These are phyloP conservation scores for Sclerotinia sclerotiorum DNA, from an alignment of 2,329 filamentous ascomycete genomes.

Conservation along the genomic window DNA sequence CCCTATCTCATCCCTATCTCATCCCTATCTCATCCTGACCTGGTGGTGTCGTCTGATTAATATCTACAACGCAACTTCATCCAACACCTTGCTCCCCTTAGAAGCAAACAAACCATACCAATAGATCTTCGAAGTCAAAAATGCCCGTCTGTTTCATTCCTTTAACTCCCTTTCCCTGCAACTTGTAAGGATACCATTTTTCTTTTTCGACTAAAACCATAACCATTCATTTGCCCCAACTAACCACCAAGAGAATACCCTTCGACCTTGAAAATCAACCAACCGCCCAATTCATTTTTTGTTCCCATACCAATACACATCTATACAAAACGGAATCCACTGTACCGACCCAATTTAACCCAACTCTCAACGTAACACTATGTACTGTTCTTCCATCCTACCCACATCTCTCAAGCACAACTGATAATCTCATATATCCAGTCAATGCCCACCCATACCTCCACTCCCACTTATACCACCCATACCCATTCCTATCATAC, in stretches of 20 bases:
- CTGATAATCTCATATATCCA: neutral
- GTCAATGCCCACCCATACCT: neutral
- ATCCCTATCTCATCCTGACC: no score
- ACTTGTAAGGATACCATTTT: neutral
- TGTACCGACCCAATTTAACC: neutral
- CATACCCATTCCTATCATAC: constrained; percentile 7
- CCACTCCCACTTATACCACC: neutral
- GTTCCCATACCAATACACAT: neutral
- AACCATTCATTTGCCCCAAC: neutral
- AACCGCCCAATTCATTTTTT: neutral
- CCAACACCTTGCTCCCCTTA: no score
- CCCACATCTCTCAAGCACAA: neutral
- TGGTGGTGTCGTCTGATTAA: no score
- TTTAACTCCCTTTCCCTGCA: neutral
- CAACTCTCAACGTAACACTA: neutral
- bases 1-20: no score
- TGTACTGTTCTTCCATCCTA: neutral
- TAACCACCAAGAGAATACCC: neutral
- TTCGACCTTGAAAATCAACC: neutral
- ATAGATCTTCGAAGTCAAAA: no score
- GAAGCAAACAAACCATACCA: no score
- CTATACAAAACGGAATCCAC: neutral
- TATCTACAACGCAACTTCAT: no score
- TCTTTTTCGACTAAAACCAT: neutral
- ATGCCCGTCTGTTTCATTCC: no score